Conservation (phyloP, 1,139 yeast genomes). For the Geotrichum aggregatum region DNA sequence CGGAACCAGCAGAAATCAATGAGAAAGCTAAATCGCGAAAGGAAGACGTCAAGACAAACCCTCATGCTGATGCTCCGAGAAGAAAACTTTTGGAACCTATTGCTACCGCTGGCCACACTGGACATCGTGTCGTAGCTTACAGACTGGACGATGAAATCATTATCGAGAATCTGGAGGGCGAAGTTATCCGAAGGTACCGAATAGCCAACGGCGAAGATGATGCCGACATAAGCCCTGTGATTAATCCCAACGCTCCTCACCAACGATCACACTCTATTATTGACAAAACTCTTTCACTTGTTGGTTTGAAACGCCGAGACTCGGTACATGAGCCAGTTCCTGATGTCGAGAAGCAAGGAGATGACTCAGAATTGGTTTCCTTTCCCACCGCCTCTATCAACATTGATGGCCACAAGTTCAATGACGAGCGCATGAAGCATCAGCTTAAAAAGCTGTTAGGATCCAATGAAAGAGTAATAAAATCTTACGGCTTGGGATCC, state of each 20-base stretch:
- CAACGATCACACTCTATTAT: conserved; percentile 19
- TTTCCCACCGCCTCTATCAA: background rate
- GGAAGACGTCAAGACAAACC: background rate
- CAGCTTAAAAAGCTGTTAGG: conserved; percentile 8
- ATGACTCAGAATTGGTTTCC: background rate
- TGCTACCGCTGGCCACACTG: background rate
- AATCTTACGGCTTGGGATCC: background rate
- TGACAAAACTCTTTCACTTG: conserved; percentile 31
- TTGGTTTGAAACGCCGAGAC: conserved; percentile 25
- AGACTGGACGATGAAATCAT: conserved; percentile 67
- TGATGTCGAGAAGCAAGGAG: conserved; percentile 27
- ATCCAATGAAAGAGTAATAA: background rate
- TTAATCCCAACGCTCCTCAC: background rate
- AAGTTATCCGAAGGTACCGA: conserved; percentile 74
- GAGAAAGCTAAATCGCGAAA: no score
- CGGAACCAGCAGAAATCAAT: conserved; percentile 28
- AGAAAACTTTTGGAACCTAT: background rate
- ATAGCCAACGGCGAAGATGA: conserved; percentile 36
- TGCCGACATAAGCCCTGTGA: conserved; percentile 1
- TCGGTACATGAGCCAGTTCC: conserved; percentile 1
- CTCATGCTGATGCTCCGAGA: background rate
- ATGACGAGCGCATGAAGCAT: conserved; percentile 14
- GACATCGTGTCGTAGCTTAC: conserved; percentile 47
- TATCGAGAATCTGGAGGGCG: conserved; percentile 91
- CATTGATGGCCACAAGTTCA: background rate